Evolutionary conservation across 1,139 yeast species (phyloP).

Genomic region (Taphrina sp.): DNA sequence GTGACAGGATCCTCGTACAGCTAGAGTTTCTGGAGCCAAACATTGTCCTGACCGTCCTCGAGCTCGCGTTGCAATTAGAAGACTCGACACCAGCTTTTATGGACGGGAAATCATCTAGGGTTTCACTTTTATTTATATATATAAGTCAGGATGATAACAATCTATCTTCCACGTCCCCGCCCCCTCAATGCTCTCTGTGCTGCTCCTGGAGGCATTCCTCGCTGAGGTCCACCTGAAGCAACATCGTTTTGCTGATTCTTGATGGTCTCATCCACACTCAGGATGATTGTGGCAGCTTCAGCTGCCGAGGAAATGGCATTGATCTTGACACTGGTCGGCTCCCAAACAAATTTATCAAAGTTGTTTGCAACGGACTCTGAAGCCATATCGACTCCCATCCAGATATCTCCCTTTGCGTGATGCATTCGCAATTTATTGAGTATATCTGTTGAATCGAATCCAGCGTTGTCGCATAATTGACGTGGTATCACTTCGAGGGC

Average conservation of each 20-base stretch:
- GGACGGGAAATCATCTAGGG: no score
- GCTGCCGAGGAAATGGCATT: conserved; percentile 95
- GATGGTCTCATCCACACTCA: conserved; percentile 94
- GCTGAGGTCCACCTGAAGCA: conserved; percentile 52
- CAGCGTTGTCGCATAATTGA: conserved; percentile 96
- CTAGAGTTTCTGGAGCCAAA: no score
- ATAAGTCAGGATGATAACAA: no score
- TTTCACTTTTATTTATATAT: no score
- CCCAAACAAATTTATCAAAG: conserved; percentile 90
- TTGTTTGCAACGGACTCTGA: conserved; percentile 79
- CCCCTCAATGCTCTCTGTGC: conserved; percentile 60
- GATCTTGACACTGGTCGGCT: conserved; percentile 88
- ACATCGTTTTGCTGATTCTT: conserved; percentile 63
- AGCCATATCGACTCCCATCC: conserved; percentile 91
- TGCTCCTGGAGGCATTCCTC: conserved; percentile 48
- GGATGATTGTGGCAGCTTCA: conserved; percentile 91
- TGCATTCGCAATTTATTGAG: conserved; percentile 86
- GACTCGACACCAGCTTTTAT: no score
- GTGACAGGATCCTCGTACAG: no score
- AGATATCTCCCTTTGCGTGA: conserved; percentile 86
- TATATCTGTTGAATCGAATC: conserved; percentile 91
- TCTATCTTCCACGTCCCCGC: conserved; percentile 37
- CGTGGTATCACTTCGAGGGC: conserved; percentile 96
- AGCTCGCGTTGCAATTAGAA: no score
- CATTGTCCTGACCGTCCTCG: no score